Evolutionary conservation across 176 grass and related monocot species (phyloP).

Genomic region (Canna indica): DNA sequence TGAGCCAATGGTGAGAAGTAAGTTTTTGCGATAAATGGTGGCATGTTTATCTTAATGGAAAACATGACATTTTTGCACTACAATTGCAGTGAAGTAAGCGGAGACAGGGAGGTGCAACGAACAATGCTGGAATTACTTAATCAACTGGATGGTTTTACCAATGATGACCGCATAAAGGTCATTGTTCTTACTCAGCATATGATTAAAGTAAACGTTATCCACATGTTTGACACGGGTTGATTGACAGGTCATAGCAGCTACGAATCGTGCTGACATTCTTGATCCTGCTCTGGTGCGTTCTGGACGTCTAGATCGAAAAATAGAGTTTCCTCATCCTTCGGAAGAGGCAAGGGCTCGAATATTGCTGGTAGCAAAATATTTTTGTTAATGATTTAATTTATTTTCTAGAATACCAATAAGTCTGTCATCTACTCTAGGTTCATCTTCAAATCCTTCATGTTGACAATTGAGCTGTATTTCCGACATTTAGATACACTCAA

Average conservation of each 20-base stretch:
- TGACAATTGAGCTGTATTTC: too few species aligned
- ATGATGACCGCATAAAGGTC: constrained; percentile 81
- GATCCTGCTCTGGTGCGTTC: constrained; percentile 88
- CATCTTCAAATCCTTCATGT: too few species aligned
- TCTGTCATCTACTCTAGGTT: too few species aligned
- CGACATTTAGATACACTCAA: constrained; percentile 32
- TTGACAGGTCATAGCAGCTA: constrained; percentile 80
- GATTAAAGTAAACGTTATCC: not conserved
- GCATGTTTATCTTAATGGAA: not conserved
- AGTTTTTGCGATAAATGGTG: not conserved
- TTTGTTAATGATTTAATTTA: too few species aligned
- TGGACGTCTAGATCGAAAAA: constrained; percentile 88
- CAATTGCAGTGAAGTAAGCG: constrained; percentile 60
- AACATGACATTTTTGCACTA: not conserved
- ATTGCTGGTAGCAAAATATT: constrained; percentile 40
- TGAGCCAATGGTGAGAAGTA: not conserved
- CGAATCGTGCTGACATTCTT: constrained; percentile 84
- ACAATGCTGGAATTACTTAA: constrained; percentile 81
- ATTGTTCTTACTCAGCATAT: not conserved
- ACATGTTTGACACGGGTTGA: not conserved
- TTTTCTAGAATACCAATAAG: too few species aligned
- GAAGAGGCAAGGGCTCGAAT: constrained; percentile 89
- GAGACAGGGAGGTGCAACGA: constrained; percentile 72
- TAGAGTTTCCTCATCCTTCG: constrained; percentile 82
- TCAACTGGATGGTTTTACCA: constrained; percentile 75